phyloP scores from a whole-genome alignment of 208 protist genomes.

The Trypanosoma caninum region DNA sequence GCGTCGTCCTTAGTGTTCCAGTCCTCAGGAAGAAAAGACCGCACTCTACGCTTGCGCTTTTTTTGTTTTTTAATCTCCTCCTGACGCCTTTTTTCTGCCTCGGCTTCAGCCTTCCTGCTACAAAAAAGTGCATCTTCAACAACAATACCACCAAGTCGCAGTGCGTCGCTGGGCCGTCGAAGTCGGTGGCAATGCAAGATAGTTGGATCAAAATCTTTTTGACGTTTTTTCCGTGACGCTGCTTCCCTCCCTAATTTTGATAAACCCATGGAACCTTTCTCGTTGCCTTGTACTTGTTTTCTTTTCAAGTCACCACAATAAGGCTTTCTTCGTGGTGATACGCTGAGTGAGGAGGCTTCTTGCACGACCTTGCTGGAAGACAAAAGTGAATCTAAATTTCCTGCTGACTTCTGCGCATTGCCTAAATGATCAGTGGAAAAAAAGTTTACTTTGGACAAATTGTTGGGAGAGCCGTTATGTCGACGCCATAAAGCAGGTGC shows the following conservation, averaged over 20 bases:
- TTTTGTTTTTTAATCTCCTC: constrained; percentile 5
- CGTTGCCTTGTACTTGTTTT: too few relatives aligned
- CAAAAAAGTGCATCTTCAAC: constrained; percentile 15
- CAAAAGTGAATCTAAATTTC: too few relatives aligned
- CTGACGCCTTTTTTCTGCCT: constrained; percentile 11
- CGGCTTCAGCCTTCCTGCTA: neutral
- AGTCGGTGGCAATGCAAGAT: constrained; percentile 21
- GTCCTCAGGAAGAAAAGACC: constrained; percentile 21
- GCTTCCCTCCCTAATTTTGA: neutral
- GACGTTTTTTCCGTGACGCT: too few relatives aligned
- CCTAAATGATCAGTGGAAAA: too few relatives aligned
- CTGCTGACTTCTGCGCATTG: too few relatives aligned
- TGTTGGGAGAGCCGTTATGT: too few relatives aligned
- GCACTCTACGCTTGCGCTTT: constrained; percentile 1
- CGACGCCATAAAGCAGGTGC: too few relatives aligned
- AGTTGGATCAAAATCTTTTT: neutral
- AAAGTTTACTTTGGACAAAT: too few relatives aligned
- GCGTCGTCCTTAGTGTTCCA: neutral
- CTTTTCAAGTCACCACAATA: too few relatives aligned
- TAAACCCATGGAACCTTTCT: neutral
- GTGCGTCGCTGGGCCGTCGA: constrained; percentile 21
- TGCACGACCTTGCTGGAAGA: too few relatives aligned
- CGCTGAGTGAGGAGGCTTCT: too few relatives aligned
- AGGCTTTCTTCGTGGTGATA: too few relatives aligned
- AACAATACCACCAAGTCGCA: constrained; percentile 16